Base-by-base conservation (phyloP, 352 stramenopile species). In the Globisporangium barbulae region DNA sequence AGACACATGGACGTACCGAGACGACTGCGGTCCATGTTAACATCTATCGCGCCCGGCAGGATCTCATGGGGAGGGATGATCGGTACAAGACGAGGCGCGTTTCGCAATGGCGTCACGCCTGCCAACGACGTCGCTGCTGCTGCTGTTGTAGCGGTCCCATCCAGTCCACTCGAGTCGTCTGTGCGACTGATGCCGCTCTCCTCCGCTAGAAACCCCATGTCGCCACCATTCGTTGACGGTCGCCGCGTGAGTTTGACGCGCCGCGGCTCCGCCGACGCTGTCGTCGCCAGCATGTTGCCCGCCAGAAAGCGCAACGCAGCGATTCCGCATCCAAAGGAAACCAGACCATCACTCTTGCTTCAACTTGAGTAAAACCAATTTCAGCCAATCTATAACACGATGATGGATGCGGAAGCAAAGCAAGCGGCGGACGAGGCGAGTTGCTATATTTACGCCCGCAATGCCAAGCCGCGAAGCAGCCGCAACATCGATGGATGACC, bases 11-110 rank as follows among this genome's bases (percentile, higher is more conserved):
- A 50, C 74, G 53, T 49, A 82, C 74, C 74, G 56, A 82, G 53
- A 54, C 61, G 74, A 58, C 54, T 71, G 6, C 70, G 62, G 39
- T 79, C 72, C 47, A 63, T 65, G 31, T 73, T 59, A 0, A 80
- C 52, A 3, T 63, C 68, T 10, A 82, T 65, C 25, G 54, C 53
- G 2, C 74, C 74, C 1, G 53, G 22, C 13, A 67, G 52, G 2
- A 61, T 52, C 28, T 65, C 59, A 49, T 75, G 61, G 3, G 55
- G 45, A 6, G 67, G 70, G 4, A 79, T 41, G 42, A 78, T 71
- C 42, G 74, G 70, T 13, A 58, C 63, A 58, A 64, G 63, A 6
- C 48, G 54, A 8, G 49, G n/a, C 9, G n/a, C 41, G 28, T 53
- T 45, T 17, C 39, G 56, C 9, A 5, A 17, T 19, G 30, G 19